phyloP scores from a whole-genome alignment of 352 stramenopile genomes.

The Globisporangium spinosum region DNA sequence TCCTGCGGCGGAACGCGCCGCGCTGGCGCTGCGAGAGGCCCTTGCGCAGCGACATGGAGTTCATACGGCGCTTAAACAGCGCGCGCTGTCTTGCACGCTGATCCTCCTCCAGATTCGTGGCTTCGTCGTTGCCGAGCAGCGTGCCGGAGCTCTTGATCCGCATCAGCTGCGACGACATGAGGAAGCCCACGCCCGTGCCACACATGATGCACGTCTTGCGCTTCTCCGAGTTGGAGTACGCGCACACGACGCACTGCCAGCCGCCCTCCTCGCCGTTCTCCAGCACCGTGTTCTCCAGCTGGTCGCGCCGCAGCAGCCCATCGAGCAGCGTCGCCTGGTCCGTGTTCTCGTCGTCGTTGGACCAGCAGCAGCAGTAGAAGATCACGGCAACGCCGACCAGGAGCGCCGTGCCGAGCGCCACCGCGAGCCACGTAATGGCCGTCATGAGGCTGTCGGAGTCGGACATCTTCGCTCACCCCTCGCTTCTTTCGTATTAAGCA shows the following conservation, averaged over 20 bases:
- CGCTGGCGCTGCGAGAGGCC: constrained; percentile 66
- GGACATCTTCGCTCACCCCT: not conserved
- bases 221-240: constrained; percentile 41
- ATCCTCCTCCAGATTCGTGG: constrained; percentile 32
- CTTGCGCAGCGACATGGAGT: constrained; percentile 56
- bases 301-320: constrained; percentile 54
- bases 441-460: constrained; percentile 25
- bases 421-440: constrained; percentile 35
- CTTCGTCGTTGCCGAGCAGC: constrained; percentile 39
- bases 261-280: constrained; percentile 43
- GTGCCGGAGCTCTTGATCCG: constrained; percentile 55
- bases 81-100: constrained; percentile 46
- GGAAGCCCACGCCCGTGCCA: constrained; percentile 34
- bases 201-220: constrained; percentile 64
- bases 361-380: constrained; percentile 53
- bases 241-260: constrained; percentile 74
- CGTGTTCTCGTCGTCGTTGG: constrained; percentile 13
- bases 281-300: constrained; percentile 51
- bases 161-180: constrained; percentile 32
- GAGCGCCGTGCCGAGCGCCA: constrained; percentile 29
- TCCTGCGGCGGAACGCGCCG: constrained; percentile 52
- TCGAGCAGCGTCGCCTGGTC: constrained; percentile 37
- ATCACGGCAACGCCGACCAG: constrained; percentile 26
- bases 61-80: constrained; percentile 66
- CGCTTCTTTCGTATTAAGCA: not conserved